Conservation (phyloP, 306 rosid species). For the Medicago ruthenica region DNA sequence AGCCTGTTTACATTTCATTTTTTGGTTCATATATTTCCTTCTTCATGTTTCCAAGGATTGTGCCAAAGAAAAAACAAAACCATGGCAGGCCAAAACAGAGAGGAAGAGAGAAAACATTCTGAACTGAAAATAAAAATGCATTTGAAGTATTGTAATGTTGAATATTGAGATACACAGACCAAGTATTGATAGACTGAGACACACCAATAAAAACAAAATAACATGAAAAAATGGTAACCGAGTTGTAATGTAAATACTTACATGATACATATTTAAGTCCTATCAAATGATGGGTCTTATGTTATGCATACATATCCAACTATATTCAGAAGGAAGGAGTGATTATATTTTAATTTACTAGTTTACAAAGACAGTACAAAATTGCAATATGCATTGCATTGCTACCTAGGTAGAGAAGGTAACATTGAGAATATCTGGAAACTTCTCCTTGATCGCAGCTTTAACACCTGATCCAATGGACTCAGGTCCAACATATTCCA, state of each 20-base stretch:
- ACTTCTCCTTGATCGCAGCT: constrained; percentile 94
- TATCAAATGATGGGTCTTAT: not conserved
- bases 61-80: not conserved
- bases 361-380: constrained; percentile 5
- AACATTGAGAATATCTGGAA: constrained; percentile 80
- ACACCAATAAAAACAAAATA: not conserved
- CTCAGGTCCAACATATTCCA: constrained; percentile 78
- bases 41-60: too few species aligned
- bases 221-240: not conserved
- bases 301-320: not conserved
- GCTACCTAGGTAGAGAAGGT: constrained; percentile 53
- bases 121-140: too few species aligned
- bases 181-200: too few species aligned
- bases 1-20: too few species aligned
- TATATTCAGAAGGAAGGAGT: not conserved
- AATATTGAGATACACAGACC: too few species aligned
- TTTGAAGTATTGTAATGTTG: too few species aligned
- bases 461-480: constrained; percentile 89
- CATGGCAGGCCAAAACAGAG: not conserved
- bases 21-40: too few species aligned
- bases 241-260: not conserved
- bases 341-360: not conserved
- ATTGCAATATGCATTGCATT: not conserved
- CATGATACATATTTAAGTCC: not conserved
- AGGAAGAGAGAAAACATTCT: too few species aligned